Evolutionary conservation across 345 rosid species (phyloP), one percentile per base, ranked within the genome.

Genomic region (Salix udensis): DNA sequence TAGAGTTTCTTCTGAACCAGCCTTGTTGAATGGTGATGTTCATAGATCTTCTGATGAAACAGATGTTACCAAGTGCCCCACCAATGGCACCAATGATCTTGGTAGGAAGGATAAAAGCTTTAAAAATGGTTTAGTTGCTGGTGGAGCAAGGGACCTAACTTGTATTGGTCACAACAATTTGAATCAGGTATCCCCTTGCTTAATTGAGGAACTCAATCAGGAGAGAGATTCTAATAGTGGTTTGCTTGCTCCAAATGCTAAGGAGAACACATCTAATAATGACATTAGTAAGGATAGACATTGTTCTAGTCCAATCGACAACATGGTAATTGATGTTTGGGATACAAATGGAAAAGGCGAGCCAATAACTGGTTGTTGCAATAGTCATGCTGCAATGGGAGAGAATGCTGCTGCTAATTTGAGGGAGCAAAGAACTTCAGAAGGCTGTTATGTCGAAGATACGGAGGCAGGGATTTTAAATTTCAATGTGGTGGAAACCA

Each of bases 181-280:
- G 19, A 62, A 83, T 68, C 73, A 55, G 60, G 62, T 34, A 60
- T 11, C 50, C 68, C 13, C 46, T 40, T 61, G 72, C 58, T 75
- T 78, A 61, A 55, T 62, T 65, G 82, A 76, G 74, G 80, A 70
- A 60, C 69, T 36, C 53, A 67, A 76, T 52, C 77, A 53, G 30
- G 76, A 72, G 74, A 77, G 69, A 50, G 76, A 39, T 71, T 70
- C 48, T 69, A 62, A 36, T 34, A 58, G 62, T 72, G 40, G 72
- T 50, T 77, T 83, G 53, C 62, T 31, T 70, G 37, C 24, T 19
- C 23, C 46, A 46, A 62, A 34, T 18, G 67, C 24, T 15, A 40
- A 52, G 31, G 53, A 23, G 46, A 73, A 67, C 24, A 31, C 24
- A 65, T n/a, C 52, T 37, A 65, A 19, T 52, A 42, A 61, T 44